These are phyloP conservation scores for Phytopythium aichiense DNA, from an alignment of 352 stramenopile species.

Conservation along the genomic window DNA sequence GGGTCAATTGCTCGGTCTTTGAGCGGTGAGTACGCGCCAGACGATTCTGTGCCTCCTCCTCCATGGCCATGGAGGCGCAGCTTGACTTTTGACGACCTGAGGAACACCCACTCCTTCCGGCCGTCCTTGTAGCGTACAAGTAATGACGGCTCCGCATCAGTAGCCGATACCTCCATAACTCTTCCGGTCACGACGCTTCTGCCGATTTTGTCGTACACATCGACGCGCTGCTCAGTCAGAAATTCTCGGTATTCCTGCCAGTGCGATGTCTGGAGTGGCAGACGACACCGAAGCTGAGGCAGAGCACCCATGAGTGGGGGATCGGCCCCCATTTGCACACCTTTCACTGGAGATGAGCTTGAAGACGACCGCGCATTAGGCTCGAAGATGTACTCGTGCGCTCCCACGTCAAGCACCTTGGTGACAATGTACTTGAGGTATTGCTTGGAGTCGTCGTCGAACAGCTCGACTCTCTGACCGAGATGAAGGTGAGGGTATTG, in stretches of 20 bases:
- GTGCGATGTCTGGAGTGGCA: slow-evolving; percentile 18
- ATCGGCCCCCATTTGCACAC: not conserved
- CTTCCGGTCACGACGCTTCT: slow-evolving; percentile 20
- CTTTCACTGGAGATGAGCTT: not conserved
- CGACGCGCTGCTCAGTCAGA: slow-evolving; percentile 20
- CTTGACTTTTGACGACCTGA: slow-evolving; percentile 21
- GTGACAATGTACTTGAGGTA: slow-evolving; percentile 28
- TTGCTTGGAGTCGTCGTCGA: slow-evolving; percentile 17
- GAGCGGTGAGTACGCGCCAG: not conserved
- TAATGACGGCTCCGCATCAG: slow-evolving; percentile 10
- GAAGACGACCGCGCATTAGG: not conserved
- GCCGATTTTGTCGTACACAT: slow-evolving; percentile 19
- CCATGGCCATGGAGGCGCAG: slow-evolving; percentile 17
- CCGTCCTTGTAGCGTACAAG: slow-evolving; percentile 28
- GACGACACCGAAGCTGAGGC: slow-evolving; percentile 16
- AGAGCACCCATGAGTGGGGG: slow-evolving; percentile 10
- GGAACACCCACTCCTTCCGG: slow-evolving; percentile 20
- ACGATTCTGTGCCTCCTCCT: not conserved
- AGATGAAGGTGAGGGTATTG: slow-evolving; percentile 13
- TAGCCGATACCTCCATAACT: slow-evolving; percentile 12
- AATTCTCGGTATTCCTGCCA: slow-evolving; percentile 18
- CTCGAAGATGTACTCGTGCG: slow-evolving; percentile 25
- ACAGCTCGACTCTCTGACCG: slow-evolving; percentile 26
- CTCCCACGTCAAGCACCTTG: slow-evolving; percentile 6
- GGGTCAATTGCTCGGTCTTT: not conserved